phyloP scores from a whole-genome alignment of 306 rosid genomes.

The Prunus mongolica region DNA sequence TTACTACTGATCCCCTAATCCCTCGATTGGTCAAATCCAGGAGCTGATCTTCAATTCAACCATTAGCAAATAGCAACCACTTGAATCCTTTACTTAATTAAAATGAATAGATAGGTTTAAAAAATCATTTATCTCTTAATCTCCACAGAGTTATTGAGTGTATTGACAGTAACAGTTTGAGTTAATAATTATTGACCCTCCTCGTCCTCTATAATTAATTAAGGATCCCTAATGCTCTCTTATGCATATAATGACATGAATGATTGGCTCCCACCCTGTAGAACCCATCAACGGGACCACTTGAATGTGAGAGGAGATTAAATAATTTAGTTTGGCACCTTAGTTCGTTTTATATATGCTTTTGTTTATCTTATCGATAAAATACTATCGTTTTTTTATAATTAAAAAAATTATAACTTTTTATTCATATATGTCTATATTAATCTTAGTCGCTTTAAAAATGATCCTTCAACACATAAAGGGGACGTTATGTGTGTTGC shows the following conservation, averaged over 20 bases:
- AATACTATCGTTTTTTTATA: too few relatives aligned
- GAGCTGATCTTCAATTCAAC: background rate
- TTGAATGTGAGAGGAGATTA: background rate
- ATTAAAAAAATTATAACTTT: too few relatives aligned
- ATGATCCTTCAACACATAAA: background rate
- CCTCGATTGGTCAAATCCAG: background rate
- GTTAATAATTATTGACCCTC: background rate
- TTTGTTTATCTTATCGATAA: too few relatives aligned
- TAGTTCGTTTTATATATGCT: accelerated
- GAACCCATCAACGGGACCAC: background rate
- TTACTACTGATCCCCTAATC: background rate
- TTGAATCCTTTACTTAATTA: background rate
- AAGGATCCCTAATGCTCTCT: background rate
- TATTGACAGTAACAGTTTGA: background rate
- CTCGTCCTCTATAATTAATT: background rate
- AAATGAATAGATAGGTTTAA: background rate
- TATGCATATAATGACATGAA: background rate
- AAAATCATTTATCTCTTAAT: background rate
- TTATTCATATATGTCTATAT: background rate
- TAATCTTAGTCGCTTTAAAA: background rate
- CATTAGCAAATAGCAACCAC: background rate
- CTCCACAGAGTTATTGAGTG: background rate
- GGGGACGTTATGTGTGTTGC: background rate
- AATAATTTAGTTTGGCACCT: too few relatives aligned
- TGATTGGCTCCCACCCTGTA: background rate